Evolutionary conservation across 2,329 filamentous ascomycete species (phyloP), one percentile per base, ranked within the genome.

Genomic region (Harringtonia aguacate): DNA sequence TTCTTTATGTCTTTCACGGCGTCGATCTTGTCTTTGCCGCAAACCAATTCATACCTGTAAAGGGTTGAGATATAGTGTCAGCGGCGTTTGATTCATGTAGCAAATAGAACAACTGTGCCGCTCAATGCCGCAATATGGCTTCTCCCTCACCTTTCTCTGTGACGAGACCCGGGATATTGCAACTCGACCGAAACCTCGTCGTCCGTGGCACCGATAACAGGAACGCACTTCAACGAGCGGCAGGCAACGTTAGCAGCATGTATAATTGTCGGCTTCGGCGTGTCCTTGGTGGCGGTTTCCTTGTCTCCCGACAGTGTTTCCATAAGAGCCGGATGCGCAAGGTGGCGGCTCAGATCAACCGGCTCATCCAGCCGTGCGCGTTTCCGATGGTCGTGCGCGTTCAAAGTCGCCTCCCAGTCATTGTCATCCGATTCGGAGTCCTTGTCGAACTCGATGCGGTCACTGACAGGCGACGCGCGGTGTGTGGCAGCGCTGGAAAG

Each of bases 11-110:
- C 84, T 51, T 82, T 75, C 27, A 84, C 74, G 34, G 84, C 83
- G 55, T 89, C 81, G 51, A 88, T 84, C 52, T 81, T 82, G 51
- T 94, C 86, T 50, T 83, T 82, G 39, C 85, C 85, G 57, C 77
- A 78, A 24, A 90, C 81, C 10, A 92, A 74, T 54, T 89, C 77
- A 57, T 86, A 88, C 53, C 80, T 72, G 51, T 21, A 14, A 9
- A n/a, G 20, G n/a, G 7, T 37, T 20, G 14, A n/a, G 9, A 34
- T n/a, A n/a, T 39, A 50, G 51, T 38, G 48, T 43, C 33, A 40
- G 13, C 35, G 22, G 3, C 10, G 33, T 17, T 36, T 9, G 35
- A 8, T 13, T 13, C n/a, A 22, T 30, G 10, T 12, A 24, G 36
- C 30, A 24, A 43, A 43, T 34, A 38, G 35, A 43, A 37, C n/a